Percentiles rank a stretch among this genome's conserved stretches.
Evolutionary conservation across 257 asterid genomes (phyloP).

Genomic region (Euphrasia confusa): DNA sequence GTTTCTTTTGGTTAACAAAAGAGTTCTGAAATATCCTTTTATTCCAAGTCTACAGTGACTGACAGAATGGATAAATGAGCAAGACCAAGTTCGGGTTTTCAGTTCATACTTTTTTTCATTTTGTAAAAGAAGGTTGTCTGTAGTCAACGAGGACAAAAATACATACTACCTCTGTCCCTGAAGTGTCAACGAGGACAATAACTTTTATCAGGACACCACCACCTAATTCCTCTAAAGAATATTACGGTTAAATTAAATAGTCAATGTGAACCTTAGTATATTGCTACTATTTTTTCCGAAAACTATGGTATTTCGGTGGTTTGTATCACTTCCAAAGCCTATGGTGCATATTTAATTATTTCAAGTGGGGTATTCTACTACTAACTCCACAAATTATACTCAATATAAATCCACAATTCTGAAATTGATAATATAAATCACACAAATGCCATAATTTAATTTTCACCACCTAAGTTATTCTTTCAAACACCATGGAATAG

Average conservation of each 20-base stretch:
- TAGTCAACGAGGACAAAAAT: not conserved
- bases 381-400: not conserved
- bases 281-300: not conserved
- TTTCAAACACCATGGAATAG: not conserved
- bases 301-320: not conserved
- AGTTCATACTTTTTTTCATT: not conserved
- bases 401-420: not conserved
- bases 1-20: slow-evolving; percentile 1
- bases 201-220: not conserved
- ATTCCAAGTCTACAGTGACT: not conserved
- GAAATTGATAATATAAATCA: not conserved
- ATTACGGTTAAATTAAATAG: not conserved
- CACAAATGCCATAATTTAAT: not conserved
- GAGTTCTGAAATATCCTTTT: not conserved
- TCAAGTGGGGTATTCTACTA: not conserved
- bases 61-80: slow-evolving; percentile 6
- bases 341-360: not conserved
- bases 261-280: not conserved
- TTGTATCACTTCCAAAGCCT: not conserved
- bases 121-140: not conserved
- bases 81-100: not conserved
- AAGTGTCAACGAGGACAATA: no score
- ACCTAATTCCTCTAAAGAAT: not conserved
- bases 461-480: not conserved
- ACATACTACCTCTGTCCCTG: not conserved